Evolutionary conservation across 306 rosid species (phyloP), one percentile per base, ranked within the genome.

Genomic region (Pyrus bretschneideri): DNA sequence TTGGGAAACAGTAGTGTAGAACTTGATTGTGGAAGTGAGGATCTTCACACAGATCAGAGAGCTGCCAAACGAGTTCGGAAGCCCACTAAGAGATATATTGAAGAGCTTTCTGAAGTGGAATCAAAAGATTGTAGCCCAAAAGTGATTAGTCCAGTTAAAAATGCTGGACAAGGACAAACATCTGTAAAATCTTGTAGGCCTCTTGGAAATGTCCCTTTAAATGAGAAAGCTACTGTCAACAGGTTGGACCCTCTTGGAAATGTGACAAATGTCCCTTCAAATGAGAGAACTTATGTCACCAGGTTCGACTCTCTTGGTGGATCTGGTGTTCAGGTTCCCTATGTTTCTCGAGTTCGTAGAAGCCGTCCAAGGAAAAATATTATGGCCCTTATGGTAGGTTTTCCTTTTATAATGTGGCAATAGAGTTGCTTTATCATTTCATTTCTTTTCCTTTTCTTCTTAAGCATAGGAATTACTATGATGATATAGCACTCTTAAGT

Each of bases 1-100:
- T 73, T 30, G 51, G 79, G 82, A 72, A 81, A 70, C 77, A 80
- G 33, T 76, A 60, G 84, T n/a, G 70, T 58, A n/a, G 96, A 88
- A 65, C 76, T 78, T 82, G 90, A 86, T 73, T 72, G 74, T 81
- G 89, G 81, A 42, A 78, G 70, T 80, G 89, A 84, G 82, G 86
- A 85, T 83, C 82, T 76, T 63, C 85, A 67, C 29, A 40, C 63
- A 30, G 90, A 86, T 63, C 81, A 90, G 78, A 88, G 85, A 84
- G 93, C 84, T 82, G 92, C 75, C 5, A 95, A 95, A 88, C 90
- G 99, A 86, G 77, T 92, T 46, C 87, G 99, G 67, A 95, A 87
- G 87, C 99, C 99, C 73, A 95, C 99, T 9, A 92, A 75, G 85
- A 86, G 99, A 87, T 95, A 95, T 80, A 95, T 95, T 85, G 99